These are phyloP conservation scores for Talaromyces sp. DNA, from an alignment of 2,329 filamentous ascomycete genomes.

Conservation along the genomic window DNA sequence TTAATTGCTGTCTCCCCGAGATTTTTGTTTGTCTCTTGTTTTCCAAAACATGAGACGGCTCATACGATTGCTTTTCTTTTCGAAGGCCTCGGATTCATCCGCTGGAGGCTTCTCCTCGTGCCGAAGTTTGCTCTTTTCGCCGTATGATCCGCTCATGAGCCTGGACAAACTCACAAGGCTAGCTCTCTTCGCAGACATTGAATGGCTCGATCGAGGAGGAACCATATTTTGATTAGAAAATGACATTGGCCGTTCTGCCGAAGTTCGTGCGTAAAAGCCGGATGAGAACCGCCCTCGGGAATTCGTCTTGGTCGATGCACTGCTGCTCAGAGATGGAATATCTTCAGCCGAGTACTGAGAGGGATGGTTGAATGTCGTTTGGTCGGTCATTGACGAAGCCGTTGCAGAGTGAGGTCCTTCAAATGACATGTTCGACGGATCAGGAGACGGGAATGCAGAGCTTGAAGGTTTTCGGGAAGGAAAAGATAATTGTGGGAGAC, in stretches of 20 bases:
- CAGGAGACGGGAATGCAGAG: slow-evolving; percentile 42
- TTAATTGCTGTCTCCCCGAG: slow-evolving; percentile 13
- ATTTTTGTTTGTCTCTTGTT: slow-evolving; percentile 40
- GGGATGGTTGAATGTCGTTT: slow-evolving; percentile 29
- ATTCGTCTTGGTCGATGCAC: slow-evolving; percentile 43
- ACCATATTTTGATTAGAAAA: slow-evolving; percentile 32
- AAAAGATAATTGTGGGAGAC: slow-evolving; percentile 35
- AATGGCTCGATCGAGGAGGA: slow-evolving; percentile 33
- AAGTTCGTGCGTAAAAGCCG: slow-evolving; percentile 36
- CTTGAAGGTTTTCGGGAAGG: slow-evolving; percentile 33
- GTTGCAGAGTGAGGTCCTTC: slow-evolving; percentile 38
- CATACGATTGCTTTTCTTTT: slow-evolving; percentile 41
- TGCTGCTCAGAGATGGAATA: slow-evolving; percentile 46
- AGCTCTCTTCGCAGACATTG: slow-evolving; percentile 38
- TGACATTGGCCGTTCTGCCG: slow-evolving; percentile 40
- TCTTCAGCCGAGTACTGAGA: slow-evolving; percentile 43
- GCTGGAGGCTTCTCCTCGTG: slow-evolving; percentile 39
- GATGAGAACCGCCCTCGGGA: slow-evolving; percentile 39
- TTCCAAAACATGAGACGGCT: slow-evolving; percentile 48
- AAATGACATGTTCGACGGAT: slow-evolving; percentile 34
- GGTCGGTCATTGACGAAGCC: slow-evolving; percentile 38
- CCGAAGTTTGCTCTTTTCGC: slow-evolving; percentile 41
- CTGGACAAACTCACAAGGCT: slow-evolving; percentile 46
- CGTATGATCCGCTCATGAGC: slow-evolving; percentile 39
- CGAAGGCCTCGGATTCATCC: slow-evolving; percentile 34